Conservation (phyloP, 2,329 filamentous ascomycete species). For the Hypoxylon sp. region DNA sequence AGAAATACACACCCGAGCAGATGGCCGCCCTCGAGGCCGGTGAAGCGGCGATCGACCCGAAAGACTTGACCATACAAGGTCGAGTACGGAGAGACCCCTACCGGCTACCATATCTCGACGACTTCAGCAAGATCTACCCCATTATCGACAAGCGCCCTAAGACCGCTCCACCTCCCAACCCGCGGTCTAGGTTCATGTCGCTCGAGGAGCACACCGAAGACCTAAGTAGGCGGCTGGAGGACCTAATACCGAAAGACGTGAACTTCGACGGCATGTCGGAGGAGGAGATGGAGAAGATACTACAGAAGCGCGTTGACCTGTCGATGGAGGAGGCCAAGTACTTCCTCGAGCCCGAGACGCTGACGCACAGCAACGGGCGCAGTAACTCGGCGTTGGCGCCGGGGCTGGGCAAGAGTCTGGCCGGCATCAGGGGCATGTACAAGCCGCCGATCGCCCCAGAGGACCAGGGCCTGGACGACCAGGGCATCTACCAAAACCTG, state of each 20-base stretch:
- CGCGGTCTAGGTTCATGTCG: slow-evolving; percentile 70
- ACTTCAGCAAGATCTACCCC: slow-evolving; percentile 81
- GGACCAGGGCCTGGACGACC: slow-evolving; percentile 63
- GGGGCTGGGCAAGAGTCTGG: slow-evolving; percentile 63
- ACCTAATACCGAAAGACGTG: slow-evolving; percentile 58
- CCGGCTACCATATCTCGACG: slow-evolving; percentile 81
- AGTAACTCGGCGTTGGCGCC: slow-evolving; percentile 61
- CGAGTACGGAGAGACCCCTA: slow-evolving; percentile 78
- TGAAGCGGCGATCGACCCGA: slow-evolving; percentile 78
- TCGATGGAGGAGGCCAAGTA: slow-evolving; percentile 42
- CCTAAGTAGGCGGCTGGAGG: slow-evolving; percentile 62
- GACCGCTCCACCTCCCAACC: slow-evolving; percentile 62
- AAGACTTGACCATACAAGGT: slow-evolving; percentile 80
- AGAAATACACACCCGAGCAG: slow-evolving; percentile 83
- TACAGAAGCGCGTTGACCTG: slow-evolving; percentile 47
- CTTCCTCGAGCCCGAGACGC: slow-evolving; percentile 52
- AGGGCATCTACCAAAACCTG: slow-evolving; percentile 63
- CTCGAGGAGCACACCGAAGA: slow-evolving; percentile 71
- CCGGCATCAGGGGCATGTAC: slow-evolving; percentile 65
- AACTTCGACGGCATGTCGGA: slow-evolving; percentile 63
- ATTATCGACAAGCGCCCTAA: slow-evolving; percentile 77
- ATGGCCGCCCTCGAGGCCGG: slow-evolving; percentile 83
- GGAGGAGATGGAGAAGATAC: slow-evolving; percentile 57
- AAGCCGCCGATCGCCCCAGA: slow-evolving; percentile 61
- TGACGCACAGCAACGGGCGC: slow-evolving; percentile 50